A percentile compares a stretch with the other conserved stretches of the same genome.
Conservation (phyloP, 306 rosid species). For the Pachyrhizus erosus region DNA sequence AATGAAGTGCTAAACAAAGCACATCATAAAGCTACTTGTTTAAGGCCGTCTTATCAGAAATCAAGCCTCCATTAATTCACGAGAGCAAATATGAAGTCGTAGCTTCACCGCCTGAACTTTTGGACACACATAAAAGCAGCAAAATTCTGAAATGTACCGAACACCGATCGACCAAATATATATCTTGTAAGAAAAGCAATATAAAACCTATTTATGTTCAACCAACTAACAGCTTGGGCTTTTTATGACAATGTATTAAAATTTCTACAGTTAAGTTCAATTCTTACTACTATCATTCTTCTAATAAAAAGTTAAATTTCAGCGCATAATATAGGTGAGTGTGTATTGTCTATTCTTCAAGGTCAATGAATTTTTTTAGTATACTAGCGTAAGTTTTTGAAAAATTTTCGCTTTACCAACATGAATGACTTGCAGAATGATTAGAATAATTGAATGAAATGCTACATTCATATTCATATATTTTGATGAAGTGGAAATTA, state of each 20-base stretch:
- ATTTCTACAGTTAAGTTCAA: neutral
- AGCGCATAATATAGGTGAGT: neutral
- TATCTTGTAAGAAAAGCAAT: slow-evolving; percentile 1
- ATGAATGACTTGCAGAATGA: neutral
- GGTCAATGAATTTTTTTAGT: neutral
- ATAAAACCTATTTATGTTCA: neutral
- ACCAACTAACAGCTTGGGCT: neutral
- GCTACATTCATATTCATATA: neutral
- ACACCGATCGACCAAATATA: neutral
- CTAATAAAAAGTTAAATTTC: neutral
- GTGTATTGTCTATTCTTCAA: neutral
- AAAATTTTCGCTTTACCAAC: no score
- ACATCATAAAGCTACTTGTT: neutral
- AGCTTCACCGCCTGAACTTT: neutral
- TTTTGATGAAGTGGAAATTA: neutral
- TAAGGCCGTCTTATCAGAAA: neutral
- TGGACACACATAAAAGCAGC: neutral
- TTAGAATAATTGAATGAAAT: neutral
- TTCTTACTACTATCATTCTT: neutral
- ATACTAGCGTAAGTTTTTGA: neutral
- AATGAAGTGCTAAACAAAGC: neutral
- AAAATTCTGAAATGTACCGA: neutral
- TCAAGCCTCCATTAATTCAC: neutral
- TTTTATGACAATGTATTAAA: neutral
- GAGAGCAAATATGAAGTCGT: neutral